Evolutionary conservation across 768 basidiomycete species (phyloP).

Genomic region (Leccinum truebloodii): DNA sequence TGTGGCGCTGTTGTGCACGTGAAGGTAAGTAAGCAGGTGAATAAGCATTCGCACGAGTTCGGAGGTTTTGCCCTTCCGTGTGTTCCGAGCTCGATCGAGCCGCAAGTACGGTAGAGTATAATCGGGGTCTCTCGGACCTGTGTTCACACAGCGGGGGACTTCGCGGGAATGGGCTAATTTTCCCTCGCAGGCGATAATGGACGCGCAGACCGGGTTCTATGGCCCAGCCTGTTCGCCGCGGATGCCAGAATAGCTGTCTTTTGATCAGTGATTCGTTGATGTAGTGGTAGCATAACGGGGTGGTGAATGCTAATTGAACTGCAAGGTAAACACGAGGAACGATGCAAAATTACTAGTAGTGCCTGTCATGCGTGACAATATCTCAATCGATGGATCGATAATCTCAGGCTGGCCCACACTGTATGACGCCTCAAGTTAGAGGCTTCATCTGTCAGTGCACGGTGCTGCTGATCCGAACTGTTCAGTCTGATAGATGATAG

Average conservation of each 20-base stretch:
- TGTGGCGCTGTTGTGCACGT: slow-evolving; percentile 66
- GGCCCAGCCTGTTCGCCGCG: slow-evolving; percentile 55
- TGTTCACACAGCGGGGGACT: slow-evolving; percentile 23
- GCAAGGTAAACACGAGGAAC: slow-evolving; percentile 63
- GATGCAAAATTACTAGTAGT: slow-evolving; percentile 36
- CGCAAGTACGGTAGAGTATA: slow-evolving; percentile 33
- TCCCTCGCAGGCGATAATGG: slow-evolving; percentile 55
- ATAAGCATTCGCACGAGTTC: background rate
- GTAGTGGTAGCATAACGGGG: slow-evolving; percentile 39
- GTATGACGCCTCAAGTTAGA: background rate
- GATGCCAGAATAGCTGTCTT: slow-evolving; percentile 28
- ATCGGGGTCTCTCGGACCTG: slow-evolving; percentile 56
- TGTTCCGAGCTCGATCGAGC: slow-evolving; percentile 57
- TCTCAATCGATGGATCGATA: slow-evolving; percentile 8
- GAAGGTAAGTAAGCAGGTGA: slow-evolving; percentile 50
- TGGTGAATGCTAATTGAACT: slow-evolving; percentile 40
- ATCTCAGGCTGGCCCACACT: background rate
- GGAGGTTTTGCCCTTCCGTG: background rate
- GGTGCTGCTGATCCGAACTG: background rate
- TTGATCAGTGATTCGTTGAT: background rate
- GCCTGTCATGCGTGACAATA: slow-evolving; percentile 1
- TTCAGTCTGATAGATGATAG: background rate
- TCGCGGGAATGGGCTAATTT: background rate
- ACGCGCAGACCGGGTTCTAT: slow-evolving; percentile 30
- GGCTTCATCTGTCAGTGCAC: background rate